phyloP scores from a whole-genome alignment of 2,329 filamentous ascomycete species.

The Trichoderma aggressivum region DNA sequence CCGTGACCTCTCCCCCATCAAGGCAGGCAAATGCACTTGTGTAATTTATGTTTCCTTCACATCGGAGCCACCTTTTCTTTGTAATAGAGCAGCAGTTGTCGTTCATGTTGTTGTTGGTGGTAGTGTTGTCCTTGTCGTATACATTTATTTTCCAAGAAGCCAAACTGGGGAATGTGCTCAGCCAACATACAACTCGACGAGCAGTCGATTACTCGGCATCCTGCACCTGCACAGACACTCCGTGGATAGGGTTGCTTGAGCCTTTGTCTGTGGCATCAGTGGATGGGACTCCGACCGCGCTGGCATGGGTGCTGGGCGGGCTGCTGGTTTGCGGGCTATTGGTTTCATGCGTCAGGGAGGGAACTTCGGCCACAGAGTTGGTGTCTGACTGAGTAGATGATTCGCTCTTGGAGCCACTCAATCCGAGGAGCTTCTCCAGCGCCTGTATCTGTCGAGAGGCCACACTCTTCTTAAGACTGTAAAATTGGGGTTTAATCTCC shows the following conservation, averaged over 20 bases:
- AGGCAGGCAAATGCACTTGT: background rate
- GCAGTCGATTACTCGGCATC: slow-evolving; percentile 31
- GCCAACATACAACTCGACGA: background rate
- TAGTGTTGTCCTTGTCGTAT: slow-evolving; percentile 2
- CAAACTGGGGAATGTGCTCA: background rate
- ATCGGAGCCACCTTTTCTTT: background rate
- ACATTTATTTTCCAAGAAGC: slow-evolving; percentile 9
- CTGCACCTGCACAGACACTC: slow-evolving; percentile 27
- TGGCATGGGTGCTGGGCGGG: slow-evolving; percentile 60
- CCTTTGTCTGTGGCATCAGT: slow-evolving; percentile 29
- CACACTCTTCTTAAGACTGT: slow-evolving; percentile 59
- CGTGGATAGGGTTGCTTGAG: slow-evolving; percentile 18
- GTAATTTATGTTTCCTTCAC: slow-evolving; percentile 3
- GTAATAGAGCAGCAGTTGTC: background rate
- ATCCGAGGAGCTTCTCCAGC: slow-evolving; percentile 35
- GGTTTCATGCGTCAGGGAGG: slow-evolving; percentile 63
- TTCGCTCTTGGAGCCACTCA: slow-evolving; percentile 28
- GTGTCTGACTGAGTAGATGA: slow-evolving; percentile 43
- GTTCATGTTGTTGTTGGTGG: background rate
- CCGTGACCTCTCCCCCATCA: background rate
- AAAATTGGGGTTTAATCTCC: slow-evolving; percentile 61
- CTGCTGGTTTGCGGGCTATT: slow-evolving; percentile 67
- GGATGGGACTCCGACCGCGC: slow-evolving; percentile 44
- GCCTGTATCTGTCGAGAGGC: slow-evolving; percentile 57
- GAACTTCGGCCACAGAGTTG: slow-evolving; percentile 58